Percentiles rank a stretch among this genome's conserved stretches.
phyloP scores from a whole-genome alignment of 148 eudicot species.

The Persicaria maculosa region DNA sequence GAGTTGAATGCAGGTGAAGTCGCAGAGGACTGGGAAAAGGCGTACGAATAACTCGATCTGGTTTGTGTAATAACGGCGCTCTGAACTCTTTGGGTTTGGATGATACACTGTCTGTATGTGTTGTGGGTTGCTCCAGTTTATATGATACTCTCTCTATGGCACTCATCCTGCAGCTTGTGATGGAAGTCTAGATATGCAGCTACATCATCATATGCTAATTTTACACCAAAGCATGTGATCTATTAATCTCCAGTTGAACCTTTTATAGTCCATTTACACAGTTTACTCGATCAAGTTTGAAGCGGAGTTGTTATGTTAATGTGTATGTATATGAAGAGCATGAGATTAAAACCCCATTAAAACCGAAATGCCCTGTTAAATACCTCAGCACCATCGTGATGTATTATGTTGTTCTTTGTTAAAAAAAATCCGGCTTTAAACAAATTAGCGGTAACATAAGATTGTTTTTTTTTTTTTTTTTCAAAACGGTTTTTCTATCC shows the following conservation, averaged over 20 bases:
- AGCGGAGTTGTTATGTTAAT: neutral
- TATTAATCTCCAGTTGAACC: too few relatives aligned
- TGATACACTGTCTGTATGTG: neutral
- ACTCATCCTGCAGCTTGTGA: neutral
- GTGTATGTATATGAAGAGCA: neutral
- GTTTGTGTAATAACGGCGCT: neutral
- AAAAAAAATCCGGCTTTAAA: too few relatives aligned
- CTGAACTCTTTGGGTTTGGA: neutral
- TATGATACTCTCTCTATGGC: neutral
- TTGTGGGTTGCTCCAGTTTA: neutral
- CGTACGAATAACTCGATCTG: conserved; percentile 40
- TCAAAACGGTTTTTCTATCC: too few relatives aligned
- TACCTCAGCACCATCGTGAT: neutral
- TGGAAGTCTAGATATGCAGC: neutral
- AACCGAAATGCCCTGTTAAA: neutral
- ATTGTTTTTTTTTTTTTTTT: too few relatives aligned
- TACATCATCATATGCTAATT: neutral
- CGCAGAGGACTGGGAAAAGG: conserved; percentile 90
- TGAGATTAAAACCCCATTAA: neutral
- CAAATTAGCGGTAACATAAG: too few relatives aligned
- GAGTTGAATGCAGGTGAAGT: conserved; percentile 41
- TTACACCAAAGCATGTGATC: too few relatives aligned
- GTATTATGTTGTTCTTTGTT: neutral
- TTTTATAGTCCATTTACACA: too few relatives aligned
- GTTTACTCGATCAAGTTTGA: neutral